Evolutionary conservation across 2,329 filamentous ascomycete genomes (phyloP), one percentile per base, ranked within the genome.

Genomic region (Aureobasidium sp.): DNA sequence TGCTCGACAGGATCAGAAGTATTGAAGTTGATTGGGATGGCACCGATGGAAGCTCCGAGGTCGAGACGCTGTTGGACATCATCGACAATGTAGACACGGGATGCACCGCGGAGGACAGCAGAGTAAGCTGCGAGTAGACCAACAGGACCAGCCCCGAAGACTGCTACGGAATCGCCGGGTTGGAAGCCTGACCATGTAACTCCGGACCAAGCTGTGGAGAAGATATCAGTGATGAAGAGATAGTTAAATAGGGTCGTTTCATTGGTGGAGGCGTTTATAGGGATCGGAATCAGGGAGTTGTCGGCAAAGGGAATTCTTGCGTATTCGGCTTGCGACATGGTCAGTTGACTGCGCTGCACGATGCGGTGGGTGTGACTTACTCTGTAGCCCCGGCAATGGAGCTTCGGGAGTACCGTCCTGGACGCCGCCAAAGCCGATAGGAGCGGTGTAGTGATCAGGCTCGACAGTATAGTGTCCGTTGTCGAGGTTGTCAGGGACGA

Each of bases 201-300:
- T 2, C 70, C 74, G 47, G 68, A 65, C 76, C 76, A 79, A 6
- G 69, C 75, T 0, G 75, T 77, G 15, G 70, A 65, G 64, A 76
- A 76, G 49, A 78, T 75, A 61, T 77, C 75, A 3, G 69, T 66
- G 4, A 74, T 15, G 14, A 69, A 64, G 2, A 73, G 51, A 34
- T 69, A 72, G 53, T 73, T 47, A 9, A 61, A 56, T 25, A 62
- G 45, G 8, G 53, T 61, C 20, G 39, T 34, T n/a, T 12, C 12
- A 36, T 44, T 59, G 31, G 62, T 53, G 1, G 47, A 55, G 14
- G 53, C 22, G 22, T 56, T 17, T 41, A 36, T 17, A 6, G 44
- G 47, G 14, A 51, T 34, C 1, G 47, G 25, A 11, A 51, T 51
- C 11, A 51, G 14, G 17, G 27, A 31, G 29, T 22, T 29, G 37